phyloP scores from a whole-genome alignment of 371 early-diverging fungal species.

The Rhizopus delemar region DNA sequence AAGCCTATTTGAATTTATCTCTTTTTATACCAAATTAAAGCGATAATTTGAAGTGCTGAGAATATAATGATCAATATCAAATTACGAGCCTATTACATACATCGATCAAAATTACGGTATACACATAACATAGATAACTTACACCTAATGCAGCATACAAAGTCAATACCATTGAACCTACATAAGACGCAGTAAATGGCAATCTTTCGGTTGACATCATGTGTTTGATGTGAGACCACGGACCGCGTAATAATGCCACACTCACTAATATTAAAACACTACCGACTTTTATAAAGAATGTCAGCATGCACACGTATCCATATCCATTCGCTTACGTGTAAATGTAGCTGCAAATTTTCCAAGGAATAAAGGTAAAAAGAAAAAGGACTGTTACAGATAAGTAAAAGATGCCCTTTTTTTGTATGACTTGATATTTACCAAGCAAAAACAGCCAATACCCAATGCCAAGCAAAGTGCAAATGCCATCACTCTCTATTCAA shows the following conservation, averaged over 20 bases:
- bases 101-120: background rate
- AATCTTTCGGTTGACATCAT: constrained; percentile 61
- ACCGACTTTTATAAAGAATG: constrained; percentile 32
- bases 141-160: constrained; percentile 62
- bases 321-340: constrained; percentile 44
- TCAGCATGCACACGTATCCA: background rate
- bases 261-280: constrained; percentile 52
- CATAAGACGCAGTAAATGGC: constrained; percentile 60
- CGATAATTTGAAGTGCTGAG: constrained; percentile 60
- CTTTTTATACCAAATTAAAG: constrained; percentile 56
- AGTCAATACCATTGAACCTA: constrained; percentile 63
- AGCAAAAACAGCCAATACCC: constrained; percentile 47
- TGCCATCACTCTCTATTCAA: constrained; percentile 46
- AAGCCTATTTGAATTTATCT: background rate
- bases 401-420: background rate
- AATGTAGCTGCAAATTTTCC: constrained; percentile 67
- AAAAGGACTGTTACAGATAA: constrained; percentile 38
- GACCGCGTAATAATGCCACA: constrained; percentile 67
- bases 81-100: constrained; percentile 37
- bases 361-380: constrained; percentile 52
- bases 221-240: constrained; percentile 60
- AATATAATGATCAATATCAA: constrained; percentile 58
- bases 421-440: constrained; percentile 28
- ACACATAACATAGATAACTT: constrained; percentile 22
- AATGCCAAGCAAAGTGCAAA: constrained; percentile 53